Percentiles rank a stretch among this genome's conserved stretches.
Conservation (phyloP, 495 filamentous ascomycete species). For the Viridothelium virens region DNA sequence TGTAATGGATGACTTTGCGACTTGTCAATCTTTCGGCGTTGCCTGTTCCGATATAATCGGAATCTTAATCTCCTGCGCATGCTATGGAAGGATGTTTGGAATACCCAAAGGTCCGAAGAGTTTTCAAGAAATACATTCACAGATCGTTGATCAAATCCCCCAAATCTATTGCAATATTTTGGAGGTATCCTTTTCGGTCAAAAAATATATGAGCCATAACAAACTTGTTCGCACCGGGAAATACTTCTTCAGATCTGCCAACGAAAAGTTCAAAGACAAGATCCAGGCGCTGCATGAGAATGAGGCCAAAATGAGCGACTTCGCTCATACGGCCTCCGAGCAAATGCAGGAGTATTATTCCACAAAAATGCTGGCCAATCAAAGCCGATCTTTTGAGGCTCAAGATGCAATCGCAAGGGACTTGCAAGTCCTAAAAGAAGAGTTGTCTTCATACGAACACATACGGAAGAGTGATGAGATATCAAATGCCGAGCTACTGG, state of each 20-base stretch:
- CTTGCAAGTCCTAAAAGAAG: background rate
- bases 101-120: conserved; percentile 3
- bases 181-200: conserved; percentile 5
- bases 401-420: conserved; percentile 6
- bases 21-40: background rate
- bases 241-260: conserved; percentile 5
- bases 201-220: conserved; percentile 10
- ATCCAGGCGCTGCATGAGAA: conserved; percentile 6
- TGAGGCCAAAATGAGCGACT: conserved; percentile 6
- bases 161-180: conserved; percentile 8
- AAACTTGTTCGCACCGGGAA: conserved; percentile 8
- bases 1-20: conserved; percentile 7
- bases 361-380: conserved; percentile 5
- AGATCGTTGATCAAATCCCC: conserved; percentile 4
- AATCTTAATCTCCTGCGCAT: conserved; percentile 7
- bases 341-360: background rate
- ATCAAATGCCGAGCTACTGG: background rate
- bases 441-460: background rate
- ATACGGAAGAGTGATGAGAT: background rate
- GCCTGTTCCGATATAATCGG: conserved; percentile 12
- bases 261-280: background rate
- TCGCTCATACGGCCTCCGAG: conserved; percentile 3
- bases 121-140: conserved; percentile 7
- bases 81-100: background rate
- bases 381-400: background rate